phyloP scores from a whole-genome alignment of 176 grass and related monocot genomes.

The Pharus latifolius region DNA sequence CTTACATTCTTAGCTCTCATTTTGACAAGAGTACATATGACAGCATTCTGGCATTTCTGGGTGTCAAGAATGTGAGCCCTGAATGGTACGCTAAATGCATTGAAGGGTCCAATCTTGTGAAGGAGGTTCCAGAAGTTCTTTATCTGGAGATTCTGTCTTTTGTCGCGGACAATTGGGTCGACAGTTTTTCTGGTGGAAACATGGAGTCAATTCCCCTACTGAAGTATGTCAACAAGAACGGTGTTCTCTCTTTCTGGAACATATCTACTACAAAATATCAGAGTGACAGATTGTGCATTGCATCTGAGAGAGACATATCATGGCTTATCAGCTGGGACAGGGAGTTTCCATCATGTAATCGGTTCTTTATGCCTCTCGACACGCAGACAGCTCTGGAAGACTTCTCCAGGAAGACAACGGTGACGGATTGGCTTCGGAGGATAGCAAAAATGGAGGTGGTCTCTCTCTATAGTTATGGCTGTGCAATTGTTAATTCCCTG shows the following conservation, averaged over 20 bases:
- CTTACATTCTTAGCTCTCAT: conserved; percentile 39
- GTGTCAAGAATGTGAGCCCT: conserved; percentile 15
- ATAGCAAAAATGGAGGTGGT: conserved; percentile 28
- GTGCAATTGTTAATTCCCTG: conserved; percentile 7
- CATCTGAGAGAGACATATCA: conserved; percentile 9
- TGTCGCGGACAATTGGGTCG: conserved; percentile 25
- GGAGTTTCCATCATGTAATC: conserved; percentile 35
- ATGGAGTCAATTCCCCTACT: conserved; percentile 45
- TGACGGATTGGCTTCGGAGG: conserved; percentile 30
- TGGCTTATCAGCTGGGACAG: conserved; percentile 59
- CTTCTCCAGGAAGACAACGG: background rate
- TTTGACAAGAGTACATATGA: conserved; percentile 35
- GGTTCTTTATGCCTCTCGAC: conserved; percentile 15
- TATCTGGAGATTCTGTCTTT: conserved; percentile 54
- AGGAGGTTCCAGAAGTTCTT: conserved; percentile 25
- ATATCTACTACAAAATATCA: background rate
- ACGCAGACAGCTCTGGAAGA: conserved; percentile 17
- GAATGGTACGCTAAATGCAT: conserved; percentile 73
- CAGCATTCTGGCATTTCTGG: conserved; percentile 37
- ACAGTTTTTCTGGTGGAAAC: conserved; percentile 13
- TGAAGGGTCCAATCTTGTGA: conserved; percentile 37
- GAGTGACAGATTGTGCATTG: conserved; percentile 29
- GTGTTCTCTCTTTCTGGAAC: conserved; percentile 27
- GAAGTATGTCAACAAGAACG: conserved; percentile 32
- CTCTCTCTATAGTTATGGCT: conserved; percentile 15